These are phyloP conservation scores for Basidiobolus meristosporus DNA, from an alignment of 371 early-diverging fungal species.

Conservation along the genomic window DNA sequence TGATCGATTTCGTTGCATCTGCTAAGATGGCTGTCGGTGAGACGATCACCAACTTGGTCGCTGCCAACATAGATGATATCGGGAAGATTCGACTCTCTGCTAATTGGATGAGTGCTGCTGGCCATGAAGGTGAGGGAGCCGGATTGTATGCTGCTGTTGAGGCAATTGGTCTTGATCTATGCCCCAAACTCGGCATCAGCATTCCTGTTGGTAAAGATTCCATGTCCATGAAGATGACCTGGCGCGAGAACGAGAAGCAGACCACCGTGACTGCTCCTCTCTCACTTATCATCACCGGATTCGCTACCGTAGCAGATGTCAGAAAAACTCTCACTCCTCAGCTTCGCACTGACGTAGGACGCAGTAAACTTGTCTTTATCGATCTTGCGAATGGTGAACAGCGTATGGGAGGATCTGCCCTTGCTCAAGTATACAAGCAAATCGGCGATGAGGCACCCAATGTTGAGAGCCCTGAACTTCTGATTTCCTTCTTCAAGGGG, in stretches of 20 bases:
- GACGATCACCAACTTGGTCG: slow-evolving; percentile 71
- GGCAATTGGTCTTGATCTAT: slow-evolving; percentile 82
- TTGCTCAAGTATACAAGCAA: slow-evolving; percentile 84
- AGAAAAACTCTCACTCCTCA: slow-evolving; percentile 78
- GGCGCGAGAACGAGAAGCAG: slow-evolving; percentile 28
- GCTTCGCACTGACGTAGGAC: slow-evolving; percentile 20
- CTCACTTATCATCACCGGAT: slow-evolving; percentile 80
- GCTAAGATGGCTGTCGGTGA: slow-evolving; percentile 93
- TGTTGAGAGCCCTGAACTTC: slow-evolving; percentile 45
- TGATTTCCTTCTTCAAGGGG: slow-evolving; percentile 62
- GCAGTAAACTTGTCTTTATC: slow-evolving; percentile 40
- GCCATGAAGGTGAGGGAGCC: slow-evolving; percentile 79
- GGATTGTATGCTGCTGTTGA: slow-evolving; percentile 83
- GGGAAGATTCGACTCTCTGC: slow-evolving; percentile 69
- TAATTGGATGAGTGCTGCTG: slow-evolving; percentile 95
- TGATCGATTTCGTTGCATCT: slow-evolving; percentile 71
- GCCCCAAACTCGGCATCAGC: slow-evolving; percentile 77
- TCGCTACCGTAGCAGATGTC: slow-evolving; percentile 65
- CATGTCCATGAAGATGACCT: slow-evolving; percentile 93
- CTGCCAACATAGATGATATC: slow-evolving; percentile 58
- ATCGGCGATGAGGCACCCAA: slow-evolving; percentile 70
- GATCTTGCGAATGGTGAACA: slow-evolving; percentile 71
- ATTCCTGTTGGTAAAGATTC: slow-evolving; percentile 97
- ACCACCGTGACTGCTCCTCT: slow-evolving; percentile 70
- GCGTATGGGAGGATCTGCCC: slow-evolving; percentile 79